A percentile compares a stretch with the other conserved stretches of the same genome.
These are phyloP conservation scores for Elsinoe fawcettii DNA, from an alignment of 2,329 filamentous ascomycete genomes.

Conservation along the genomic window DNA sequence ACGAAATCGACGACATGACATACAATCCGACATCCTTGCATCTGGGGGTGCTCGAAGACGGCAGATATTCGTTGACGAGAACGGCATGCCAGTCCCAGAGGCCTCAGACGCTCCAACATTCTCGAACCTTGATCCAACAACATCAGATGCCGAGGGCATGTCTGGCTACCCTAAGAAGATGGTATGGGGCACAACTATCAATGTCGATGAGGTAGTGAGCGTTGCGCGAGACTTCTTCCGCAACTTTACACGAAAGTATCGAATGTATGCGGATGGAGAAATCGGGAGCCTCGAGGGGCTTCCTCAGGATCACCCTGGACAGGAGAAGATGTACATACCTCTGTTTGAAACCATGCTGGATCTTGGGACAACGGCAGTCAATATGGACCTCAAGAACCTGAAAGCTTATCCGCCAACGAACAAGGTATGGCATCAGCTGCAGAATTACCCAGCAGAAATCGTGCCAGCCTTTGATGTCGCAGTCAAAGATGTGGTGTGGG, in stretches of 20 bases:
- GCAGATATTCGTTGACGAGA: slow-evolving; percentile 56
- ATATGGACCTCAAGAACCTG: slow-evolving; percentile 80
- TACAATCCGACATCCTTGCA: slow-evolving; percentile 68
- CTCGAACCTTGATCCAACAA: slow-evolving; percentile 67
- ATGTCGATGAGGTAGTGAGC: slow-evolving; percentile 78
- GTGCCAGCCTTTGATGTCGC: slow-evolving; percentile 94
- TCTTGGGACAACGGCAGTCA: slow-evolving; percentile 73
- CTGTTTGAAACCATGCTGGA: slow-evolving; percentile 87
- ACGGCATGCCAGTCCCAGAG: slow-evolving; percentile 50
- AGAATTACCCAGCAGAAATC: slow-evolving; percentile 91
- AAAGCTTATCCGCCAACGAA: slow-evolving; percentile 86
- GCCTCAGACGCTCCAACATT: slow-evolving; percentile 55
- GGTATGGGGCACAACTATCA: slow-evolving; percentile 97
- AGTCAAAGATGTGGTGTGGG: slow-evolving; percentile 87
- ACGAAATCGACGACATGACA: slow-evolving; percentile 69
- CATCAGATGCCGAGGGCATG: slow-evolving; percentile 82
- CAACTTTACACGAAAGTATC: slow-evolving; percentile 90
- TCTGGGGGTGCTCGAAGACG: slow-evolving; percentile 45
- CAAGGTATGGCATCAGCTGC: slow-evolving; percentile 92
- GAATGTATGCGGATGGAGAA: slow-evolving; percentile 81
- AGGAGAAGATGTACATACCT: slow-evolving; percentile 74
- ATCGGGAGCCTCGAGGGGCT: slow-evolving; percentile 63
- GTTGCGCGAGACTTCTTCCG: slow-evolving; percentile 86
- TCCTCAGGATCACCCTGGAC: slow-evolving; percentile 58
- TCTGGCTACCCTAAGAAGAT: slow-evolving; percentile 74